Percentiles rank a stretch among this genome's conserved stretches.
Evolutionary conservation across 768 basidiomycete species (phyloP).

Genomic region (Boletus rex-veris): DNA sequence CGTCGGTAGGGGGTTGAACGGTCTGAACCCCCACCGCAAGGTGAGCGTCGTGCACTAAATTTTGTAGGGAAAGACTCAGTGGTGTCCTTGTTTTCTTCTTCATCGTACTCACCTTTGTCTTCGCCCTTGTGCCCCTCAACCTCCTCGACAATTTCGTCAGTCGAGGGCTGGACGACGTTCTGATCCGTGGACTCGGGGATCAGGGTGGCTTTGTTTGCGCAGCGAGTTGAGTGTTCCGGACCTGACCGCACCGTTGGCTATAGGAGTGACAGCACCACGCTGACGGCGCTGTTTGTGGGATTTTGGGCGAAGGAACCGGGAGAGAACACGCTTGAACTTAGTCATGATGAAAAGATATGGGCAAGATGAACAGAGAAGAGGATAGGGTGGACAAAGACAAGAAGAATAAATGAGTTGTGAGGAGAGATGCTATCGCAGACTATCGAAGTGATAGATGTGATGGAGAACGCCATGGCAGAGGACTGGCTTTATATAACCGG

Average conservation of each 20-base stretch:
- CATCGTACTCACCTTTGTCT: background rate
- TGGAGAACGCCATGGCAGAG: background rate
- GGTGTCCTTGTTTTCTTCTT: too few relatives aligned
- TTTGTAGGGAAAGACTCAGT: background rate
- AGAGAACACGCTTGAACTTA: background rate
- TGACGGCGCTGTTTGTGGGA: background rate
- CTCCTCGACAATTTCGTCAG: background rate
- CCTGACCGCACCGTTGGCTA: background rate
- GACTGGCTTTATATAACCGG: background rate
- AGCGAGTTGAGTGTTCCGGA: too few relatives aligned
- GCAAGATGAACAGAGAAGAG: background rate
- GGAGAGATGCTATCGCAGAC: background rate
- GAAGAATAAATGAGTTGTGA: background rate
- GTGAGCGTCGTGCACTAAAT: background rate
- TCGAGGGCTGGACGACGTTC: background rate
- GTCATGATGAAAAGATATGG: background rate
- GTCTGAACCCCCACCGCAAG: background rate
- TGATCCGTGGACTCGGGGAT: background rate
- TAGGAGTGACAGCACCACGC: background rate
- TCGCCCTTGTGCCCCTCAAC: background rate
- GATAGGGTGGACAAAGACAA: background rate
- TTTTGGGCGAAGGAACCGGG: background rate
- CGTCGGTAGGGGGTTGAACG: background rate
- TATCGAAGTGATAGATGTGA: background rate
- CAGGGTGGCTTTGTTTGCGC: background rate